phyloP scores from a whole-genome alignment of 2,329 filamentous ascomycete genomes.

The Eurotiales sp. region DNA sequence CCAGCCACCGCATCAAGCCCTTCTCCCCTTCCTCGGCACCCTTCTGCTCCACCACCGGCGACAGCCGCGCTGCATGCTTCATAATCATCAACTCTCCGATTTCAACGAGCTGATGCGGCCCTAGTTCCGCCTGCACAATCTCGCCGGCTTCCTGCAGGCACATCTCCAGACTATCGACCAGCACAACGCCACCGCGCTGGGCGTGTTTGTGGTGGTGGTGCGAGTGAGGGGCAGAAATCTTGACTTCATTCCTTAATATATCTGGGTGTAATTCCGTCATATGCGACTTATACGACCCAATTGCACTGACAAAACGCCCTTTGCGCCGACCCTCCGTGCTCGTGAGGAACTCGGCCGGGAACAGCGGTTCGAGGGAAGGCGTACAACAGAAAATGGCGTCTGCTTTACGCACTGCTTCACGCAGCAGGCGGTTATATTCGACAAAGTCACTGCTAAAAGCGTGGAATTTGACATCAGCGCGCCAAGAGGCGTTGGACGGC shows the following conservation, averaged over 20 bases:
- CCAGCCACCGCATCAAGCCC: slow-evolving; percentile 56
- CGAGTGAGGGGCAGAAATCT: slow-evolving; percentile 36
- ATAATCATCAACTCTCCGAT: slow-evolving; percentile 75
- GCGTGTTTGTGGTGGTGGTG: slow-evolving; percentile 51
- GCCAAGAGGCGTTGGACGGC: slow-evolving; percentile 56
- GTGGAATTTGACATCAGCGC: slow-evolving; percentile 63
- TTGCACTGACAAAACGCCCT: slow-evolving; percentile 41
- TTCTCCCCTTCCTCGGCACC: slow-evolving; percentile 34
- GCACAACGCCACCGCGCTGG: slow-evolving; percentile 55
- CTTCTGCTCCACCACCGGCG: slow-evolving; percentile 26
- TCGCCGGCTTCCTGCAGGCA: slow-evolving; percentile 83
- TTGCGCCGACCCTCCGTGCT: slow-evolving; percentile 47
- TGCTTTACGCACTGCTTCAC: slow-evolving; percentile 63
- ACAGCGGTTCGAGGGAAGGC: slow-evolving; percentile 69
- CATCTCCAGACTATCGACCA: slow-evolving; percentile 69
- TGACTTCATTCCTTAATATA: slow-evolving; percentile 63
- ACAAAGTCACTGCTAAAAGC: slow-evolving; percentile 67
- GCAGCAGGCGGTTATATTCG: slow-evolving; percentile 64
- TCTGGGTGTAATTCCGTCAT: slow-evolving; percentile 84
- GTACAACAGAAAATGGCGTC: slow-evolving; percentile 90
- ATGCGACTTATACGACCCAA: slow-evolving; percentile 56
- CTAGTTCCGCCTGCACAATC: slow-evolving; percentile 71
- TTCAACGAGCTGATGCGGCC: slow-evolving; percentile 75
- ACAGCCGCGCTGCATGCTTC: slow-evolving; percentile 47
- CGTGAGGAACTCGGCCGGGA: slow-evolving; percentile 69